Evolutionary conservation across 192 early-diverging fungal species (phyloP), one percentile per base, ranked within the genome.

Genomic region (Phlyctochytrium bullatum): DNA sequence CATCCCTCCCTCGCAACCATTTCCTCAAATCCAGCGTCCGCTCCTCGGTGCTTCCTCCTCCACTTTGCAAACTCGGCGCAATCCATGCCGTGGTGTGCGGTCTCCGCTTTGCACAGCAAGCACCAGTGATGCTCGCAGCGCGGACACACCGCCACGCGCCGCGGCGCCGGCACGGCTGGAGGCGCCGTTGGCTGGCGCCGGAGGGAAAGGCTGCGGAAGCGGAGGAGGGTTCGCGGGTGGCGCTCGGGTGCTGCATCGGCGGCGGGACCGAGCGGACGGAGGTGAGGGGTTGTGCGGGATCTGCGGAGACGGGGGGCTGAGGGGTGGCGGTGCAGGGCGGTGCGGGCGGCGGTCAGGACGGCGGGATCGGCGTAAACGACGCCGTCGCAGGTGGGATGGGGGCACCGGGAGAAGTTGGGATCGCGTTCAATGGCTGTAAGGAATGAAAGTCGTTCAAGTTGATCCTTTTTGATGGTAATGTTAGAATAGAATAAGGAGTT

Each of bases 51-150:
- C 60, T 17, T 1, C 3, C 23, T 6, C 30, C 31, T 69, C 61
- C 59, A 25, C 28, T 62, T 25, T 33, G 60, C 59, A 32, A 61
- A 69, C 51, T 61, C 36, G 4, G 20, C 60, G 50, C 67, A 69
- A 12, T 34, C 52, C 1, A 69, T 31, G 1, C 67, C 67, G 1
- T 60, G 59, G 32, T 69, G 67, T 30, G 67, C 52, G 14, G 60
- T 62, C n/a, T 69, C 67, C 28, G 61, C 61, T 34, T 52, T 61
- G 67, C 67, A 69, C 23, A 31, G 36, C 58, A 58, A 62, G 50
- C 67, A 69, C 23, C 59, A 62, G 2, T 17, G 24, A 24, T 34
- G 59, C 4, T 53, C n/a, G 34, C 67, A 69, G 2, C 28, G 24
- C 6, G 12, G 6, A 36, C 67, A 69, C 29, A 6, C 31, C 28